Evolutionary conservation across 2,329 filamentous ascomycete genomes (phyloP).

Genomic region (Microdochium bolleyi): DNA sequence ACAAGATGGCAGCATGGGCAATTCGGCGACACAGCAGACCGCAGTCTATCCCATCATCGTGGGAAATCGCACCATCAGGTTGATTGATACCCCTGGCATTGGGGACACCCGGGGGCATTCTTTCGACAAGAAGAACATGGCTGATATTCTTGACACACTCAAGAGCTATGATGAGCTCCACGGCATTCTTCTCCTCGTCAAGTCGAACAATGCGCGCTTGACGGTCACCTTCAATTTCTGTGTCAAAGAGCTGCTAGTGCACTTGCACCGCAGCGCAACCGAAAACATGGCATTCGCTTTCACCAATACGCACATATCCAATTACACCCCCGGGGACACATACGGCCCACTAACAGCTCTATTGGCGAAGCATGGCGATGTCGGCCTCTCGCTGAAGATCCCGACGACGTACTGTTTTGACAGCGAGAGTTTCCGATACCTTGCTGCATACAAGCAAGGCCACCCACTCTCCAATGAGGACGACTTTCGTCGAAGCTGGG

Average conservation of each 20-base stretch:
- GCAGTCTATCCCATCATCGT: conserved; percentile 21
- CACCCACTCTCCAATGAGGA: conserved; percentile 18
- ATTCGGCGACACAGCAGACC: conserved; percentile 27
- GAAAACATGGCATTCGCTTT: conserved; percentile 34
- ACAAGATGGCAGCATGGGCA: conserved; percentile 18
- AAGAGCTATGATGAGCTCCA: conserved; percentile 25
- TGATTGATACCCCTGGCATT: conserved; percentile 35
- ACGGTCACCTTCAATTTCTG: conserved; percentile 29
- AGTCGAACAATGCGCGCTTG: conserved; percentile 27
- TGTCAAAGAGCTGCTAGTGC: conserved; percentile 28
- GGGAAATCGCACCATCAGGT: conserved; percentile 17
- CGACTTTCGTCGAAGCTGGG: conserved; percentile 26
- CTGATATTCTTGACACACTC: conserved; percentile 26
- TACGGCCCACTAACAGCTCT: conserved; percentile 23
- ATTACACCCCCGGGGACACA: conserved; percentile 31
- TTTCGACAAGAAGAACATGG: conserved; percentile 28
- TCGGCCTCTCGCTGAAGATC: conserved; percentile 19
- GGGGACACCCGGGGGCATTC: conserved; percentile 29
- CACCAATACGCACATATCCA: conserved; percentile 30
- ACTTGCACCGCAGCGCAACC: conserved; percentile 27
- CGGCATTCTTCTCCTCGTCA: conserved; percentile 32
- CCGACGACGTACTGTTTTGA: conserved; percentile 31
- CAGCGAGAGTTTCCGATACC: conserved; percentile 32
- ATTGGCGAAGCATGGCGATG: conserved; percentile 17
- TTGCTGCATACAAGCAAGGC: conserved; percentile 25